These are phyloP conservation scores for Crucibulum laeve DNA, from an alignment of 768 basidiomycete genomes.

Conservation along the genomic window DNA sequence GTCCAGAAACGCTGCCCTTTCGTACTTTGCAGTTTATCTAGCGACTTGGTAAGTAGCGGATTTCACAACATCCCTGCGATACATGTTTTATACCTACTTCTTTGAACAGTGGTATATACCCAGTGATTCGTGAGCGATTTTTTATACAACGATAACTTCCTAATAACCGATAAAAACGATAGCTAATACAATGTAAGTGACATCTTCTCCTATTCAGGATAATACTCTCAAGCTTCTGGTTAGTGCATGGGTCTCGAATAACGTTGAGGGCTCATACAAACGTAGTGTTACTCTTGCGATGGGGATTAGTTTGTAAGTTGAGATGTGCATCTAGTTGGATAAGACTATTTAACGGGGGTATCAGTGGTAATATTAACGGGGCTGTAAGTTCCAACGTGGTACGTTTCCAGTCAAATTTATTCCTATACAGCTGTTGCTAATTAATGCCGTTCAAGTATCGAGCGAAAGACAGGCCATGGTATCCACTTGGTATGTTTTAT, in stretches of 20 bases:
- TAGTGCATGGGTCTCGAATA: slow-evolving; percentile 61
- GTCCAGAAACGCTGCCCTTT: slow-evolving; percentile 58
- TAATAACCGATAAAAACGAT: no score
- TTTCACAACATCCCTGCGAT: no score
- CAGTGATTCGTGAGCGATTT: slow-evolving; percentile 65
- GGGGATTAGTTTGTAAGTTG: slow-evolving; percentile 61
- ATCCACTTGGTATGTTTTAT: slow-evolving; percentile 37
- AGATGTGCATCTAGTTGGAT: no score
- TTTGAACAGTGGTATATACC: slow-evolving; percentile 61
- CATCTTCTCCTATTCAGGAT: no score
- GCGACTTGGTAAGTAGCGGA: slow-evolving; percentile 52
- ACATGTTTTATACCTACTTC: not conserved
- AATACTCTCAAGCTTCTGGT: no score
- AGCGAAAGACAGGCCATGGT: slow-evolving; percentile 62
- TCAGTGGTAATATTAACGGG: slow-evolving; percentile 74
- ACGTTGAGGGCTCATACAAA: slow-evolving; percentile 74
- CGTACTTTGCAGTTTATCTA: slow-evolving; percentile 69
- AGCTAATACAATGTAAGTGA: no score
- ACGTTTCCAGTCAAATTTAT: no score
- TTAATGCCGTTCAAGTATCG: no score
- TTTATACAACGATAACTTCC: not conserved
- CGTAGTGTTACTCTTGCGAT: slow-evolving; percentile 68
- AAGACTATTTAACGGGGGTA: slow-evolving; percentile 1
- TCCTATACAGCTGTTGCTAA: no score
- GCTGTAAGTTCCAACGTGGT: slow-evolving; percentile 75